A percentile compares a stretch with the other conserved stretches of the same genome.
These are phyloP conservation scores for Fistulinella prunicolor DNA, from an alignment of 768 basidiomycete genomes.

Conservation along the genomic window DNA sequence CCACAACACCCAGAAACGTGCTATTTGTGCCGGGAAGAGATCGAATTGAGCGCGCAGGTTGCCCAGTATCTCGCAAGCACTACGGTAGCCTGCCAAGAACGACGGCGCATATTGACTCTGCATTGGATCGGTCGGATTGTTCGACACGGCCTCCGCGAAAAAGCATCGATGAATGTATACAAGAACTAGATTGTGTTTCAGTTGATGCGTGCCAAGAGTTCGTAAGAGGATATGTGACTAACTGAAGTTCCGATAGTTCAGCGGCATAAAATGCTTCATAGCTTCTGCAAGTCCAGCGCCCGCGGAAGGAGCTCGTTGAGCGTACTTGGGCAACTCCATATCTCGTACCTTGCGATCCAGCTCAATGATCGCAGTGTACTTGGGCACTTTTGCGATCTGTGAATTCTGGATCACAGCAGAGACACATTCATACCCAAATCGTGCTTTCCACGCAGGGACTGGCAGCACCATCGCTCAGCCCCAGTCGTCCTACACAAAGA, in stretches of 20 bases:
- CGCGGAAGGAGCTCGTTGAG: slow-evolving; percentile 47
- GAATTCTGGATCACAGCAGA: slow-evolving; percentile 68
- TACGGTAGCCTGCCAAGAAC: slow-evolving; percentile 65
- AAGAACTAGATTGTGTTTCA: slow-evolving; percentile 42
- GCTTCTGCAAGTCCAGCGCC: slow-evolving; percentile 54
- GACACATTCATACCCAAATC: slow-evolving; percentile 63
- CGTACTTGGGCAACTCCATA: slow-evolving; percentile 64
- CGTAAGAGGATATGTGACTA: slow-evolving; percentile 21
- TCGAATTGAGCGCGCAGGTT: slow-evolving; percentile 48
- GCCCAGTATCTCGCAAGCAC: slow-evolving; percentile 56
- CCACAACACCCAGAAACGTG: slow-evolving; percentile 71
- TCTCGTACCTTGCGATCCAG: slow-evolving; percentile 65
- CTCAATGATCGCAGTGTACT: slow-evolving; percentile 59
- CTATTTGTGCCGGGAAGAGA: slow-evolving; percentile 54
- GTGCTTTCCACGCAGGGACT: slow-evolving; percentile 73
- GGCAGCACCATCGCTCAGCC: not conserved
- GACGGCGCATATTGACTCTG: slow-evolving; percentile 64
- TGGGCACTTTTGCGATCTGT: slow-evolving; percentile 60
- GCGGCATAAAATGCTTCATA: slow-evolving; percentile 76
- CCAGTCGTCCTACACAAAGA: not conserved
- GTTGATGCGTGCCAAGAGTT: not conserved
- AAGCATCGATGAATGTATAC: slow-evolving; percentile 74
- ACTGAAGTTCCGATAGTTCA: slow-evolving; percentile 71
- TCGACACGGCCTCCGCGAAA: slow-evolving; percentile 70
- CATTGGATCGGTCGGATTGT: slow-evolving; percentile 63